Base-by-base conservation (phyloP, 1,284 basidiomycete species). In the Inonotus obliquus region DNA sequence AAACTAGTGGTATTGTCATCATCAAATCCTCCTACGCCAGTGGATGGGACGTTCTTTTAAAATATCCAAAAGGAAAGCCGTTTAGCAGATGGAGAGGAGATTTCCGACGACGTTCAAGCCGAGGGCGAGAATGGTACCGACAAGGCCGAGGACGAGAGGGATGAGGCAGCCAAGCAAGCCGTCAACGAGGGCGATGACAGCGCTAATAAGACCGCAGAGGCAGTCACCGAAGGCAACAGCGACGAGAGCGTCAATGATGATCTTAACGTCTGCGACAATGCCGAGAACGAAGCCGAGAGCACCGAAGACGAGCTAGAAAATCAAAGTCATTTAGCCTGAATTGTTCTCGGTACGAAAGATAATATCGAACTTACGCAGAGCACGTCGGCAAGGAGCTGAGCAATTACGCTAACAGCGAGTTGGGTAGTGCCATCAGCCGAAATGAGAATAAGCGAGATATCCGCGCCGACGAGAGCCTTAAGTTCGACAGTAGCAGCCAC, bases 391-490 rank as follows among this genome's bases (percentile, higher is more conserved):
- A 63, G 58, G 62, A 63, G 62, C 21, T 53, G 25, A 45, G 59
- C 62, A 53, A 60, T 44, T 48, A 60, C 62, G 14, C 53, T 25
- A 13, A 63, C 37, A 19, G 62, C 39, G 21, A 63, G 57, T n/a
- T 41, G 35, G 13, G 38, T 58, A 14, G 44, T 56, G 35, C 62
- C 62, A 25, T 63, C 59, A 23, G 60, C 62, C 7, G 53, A 54
- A 49, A 23, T 27, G 17, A 63, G 54, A 37, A 63, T 63, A 17
- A 60, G 54, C 19, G 47, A 52, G 35, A 60, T 27, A 7, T 60
- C 59, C 19, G 35, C 32, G 37, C 62, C 62, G 23, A 63, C 59
- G 48, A 63, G 62, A 60, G 53, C 57, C 58, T 63, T 60, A 37
- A 63, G 47, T n/a, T 63, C 62, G 25, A 41, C 59, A 39, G 45